A percentile compares a stretch with the other conserved stretches of the same genome.
Evolutionary conservation across 164 flowering plant species (phyloP).

Genomic region (Berberis thunbergii): DNA sequence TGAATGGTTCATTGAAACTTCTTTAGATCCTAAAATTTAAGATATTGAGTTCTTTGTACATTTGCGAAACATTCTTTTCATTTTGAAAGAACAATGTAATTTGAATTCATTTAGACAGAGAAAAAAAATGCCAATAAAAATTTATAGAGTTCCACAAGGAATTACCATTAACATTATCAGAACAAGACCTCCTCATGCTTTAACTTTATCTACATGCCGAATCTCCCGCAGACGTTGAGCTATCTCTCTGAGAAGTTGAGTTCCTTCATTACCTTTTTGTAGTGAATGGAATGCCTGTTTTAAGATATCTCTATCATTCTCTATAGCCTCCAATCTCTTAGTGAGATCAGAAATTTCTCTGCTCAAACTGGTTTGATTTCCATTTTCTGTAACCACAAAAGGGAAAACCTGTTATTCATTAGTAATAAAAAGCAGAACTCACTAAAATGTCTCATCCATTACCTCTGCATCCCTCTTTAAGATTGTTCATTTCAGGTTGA

Average conservation of each 20-base stretch:
- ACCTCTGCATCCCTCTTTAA: conserved; percentile 3
- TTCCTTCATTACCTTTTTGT: conserved; percentile 31
- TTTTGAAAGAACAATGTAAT: no score
- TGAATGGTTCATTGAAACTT: no score
- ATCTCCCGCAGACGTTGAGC: conserved; percentile 34
- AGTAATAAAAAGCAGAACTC: not conserved
- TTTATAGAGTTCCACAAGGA: no score
- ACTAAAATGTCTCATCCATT: not conserved
- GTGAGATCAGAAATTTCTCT: conserved; percentile 18
- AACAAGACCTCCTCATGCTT: no score
- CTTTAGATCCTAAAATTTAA: no score
- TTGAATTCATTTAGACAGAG: no score
- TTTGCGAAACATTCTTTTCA: no score
- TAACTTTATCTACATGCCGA: conserved; percentile 13
- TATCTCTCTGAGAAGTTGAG: conserved; percentile 35
- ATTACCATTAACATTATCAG: no score
- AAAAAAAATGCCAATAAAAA: no score
- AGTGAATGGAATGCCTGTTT: conserved; percentile 25
- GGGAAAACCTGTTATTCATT: not conserved
- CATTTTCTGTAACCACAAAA: conserved; percentile 17
- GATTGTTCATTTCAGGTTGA: not conserved
- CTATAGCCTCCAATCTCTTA: conserved; percentile 33
- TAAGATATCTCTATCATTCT: conserved; percentile 33
- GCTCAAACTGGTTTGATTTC: conserved; percentile 2
- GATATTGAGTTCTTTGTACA: no score